phyloP scores from a whole-genome alignment of 2,329 filamentous ascomycete genomes.

The Alternaria burnsii region DNA sequence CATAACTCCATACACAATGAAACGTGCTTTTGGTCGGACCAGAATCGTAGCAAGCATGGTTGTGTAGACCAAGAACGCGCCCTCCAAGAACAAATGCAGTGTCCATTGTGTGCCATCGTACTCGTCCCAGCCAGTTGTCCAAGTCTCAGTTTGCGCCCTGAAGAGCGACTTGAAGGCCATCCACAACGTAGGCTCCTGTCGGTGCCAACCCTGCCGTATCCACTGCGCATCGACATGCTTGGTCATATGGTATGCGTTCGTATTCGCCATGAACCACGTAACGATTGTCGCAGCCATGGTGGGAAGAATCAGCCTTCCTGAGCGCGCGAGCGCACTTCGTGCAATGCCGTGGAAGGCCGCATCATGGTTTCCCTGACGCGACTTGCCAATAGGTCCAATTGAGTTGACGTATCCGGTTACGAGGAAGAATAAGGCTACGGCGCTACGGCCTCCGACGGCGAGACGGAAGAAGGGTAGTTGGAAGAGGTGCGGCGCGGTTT shows the following conservation, averaged over 20 bases:
- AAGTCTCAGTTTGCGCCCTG: conserved; percentile 45
- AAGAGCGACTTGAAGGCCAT: conserved; percentile 43
- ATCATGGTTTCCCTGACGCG: conserved; percentile 62
- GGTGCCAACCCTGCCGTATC: conserved; percentile 57
- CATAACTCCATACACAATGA: conserved; percentile 47
- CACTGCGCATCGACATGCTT: conserved; percentile 68
- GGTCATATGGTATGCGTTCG: conserved; percentile 66
- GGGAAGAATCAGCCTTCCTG: conserved; percentile 67
- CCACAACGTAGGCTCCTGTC: conserved; percentile 46
- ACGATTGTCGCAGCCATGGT: conserved; percentile 64
- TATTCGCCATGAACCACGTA: conserved; percentile 64
- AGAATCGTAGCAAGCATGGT: conserved; percentile 54
- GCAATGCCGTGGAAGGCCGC: conserved; percentile 64
- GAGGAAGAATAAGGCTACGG: conserved; percentile 52
- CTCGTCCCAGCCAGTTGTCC: conserved; percentile 52
- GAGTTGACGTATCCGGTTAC: conserved; percentile 73
- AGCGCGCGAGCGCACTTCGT: conserved; percentile 66
- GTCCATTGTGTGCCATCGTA: conserved; percentile 57
- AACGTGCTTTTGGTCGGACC: conserved; percentile 48
- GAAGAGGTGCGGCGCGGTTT: conserved; percentile 59
- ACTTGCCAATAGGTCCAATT: conserved; percentile 66
- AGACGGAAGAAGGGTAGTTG: conserved; percentile 69
- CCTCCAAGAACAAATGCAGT: conserved; percentile 53
- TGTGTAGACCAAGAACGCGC: conserved; percentile 54
- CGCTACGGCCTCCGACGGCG: conserved; percentile 60